These are phyloP conservation scores for Rhizopus microsporus DNA, from an alignment of 371 early-diverging fungal genomes.

Conservation along the genomic window DNA sequence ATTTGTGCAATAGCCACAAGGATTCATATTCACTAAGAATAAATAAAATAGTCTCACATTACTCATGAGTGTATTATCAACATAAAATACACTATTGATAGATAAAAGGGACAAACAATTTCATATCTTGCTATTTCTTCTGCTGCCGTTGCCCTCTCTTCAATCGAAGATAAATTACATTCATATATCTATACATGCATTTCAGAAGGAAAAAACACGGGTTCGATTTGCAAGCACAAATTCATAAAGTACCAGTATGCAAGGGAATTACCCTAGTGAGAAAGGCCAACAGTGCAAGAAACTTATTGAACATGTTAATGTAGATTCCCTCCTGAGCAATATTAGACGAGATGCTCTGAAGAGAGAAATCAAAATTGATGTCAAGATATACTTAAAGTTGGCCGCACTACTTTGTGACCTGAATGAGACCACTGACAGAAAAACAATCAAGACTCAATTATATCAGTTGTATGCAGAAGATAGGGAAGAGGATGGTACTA, in stretches of 20 bases:
- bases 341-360: neutral
- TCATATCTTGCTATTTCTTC: too few relatives aligned
- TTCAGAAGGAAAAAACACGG: conserved; percentile 6
- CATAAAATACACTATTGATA: too few relatives aligned
- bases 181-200: conserved; percentile 12
- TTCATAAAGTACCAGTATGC: conserved; percentile 16
- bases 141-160: conserved; percentile 3
- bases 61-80: too few relatives aligned
- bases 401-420: conserved; percentile 3
- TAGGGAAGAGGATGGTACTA: conserved; percentile 1
- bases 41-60: too few relatives aligned
- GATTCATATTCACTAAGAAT: too few relatives aligned
- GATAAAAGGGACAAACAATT: too few relatives aligned
- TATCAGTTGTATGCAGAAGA: conserved; percentile 1
- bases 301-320: too few relatives aligned
- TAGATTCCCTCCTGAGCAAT: neutral
- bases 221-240: conserved; percentile 13
- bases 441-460: conserved; percentile 5
- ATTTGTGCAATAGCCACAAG: too few relatives aligned
- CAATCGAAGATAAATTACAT: conserved; percentile 18
- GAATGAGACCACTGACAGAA: conserved; percentile 5
- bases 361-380: neutral
- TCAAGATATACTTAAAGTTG: conserved; percentile 5
- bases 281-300: conserved; percentile 1
- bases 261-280: conserved; percentile 13